Percentiles rank a stretch among this genome's conserved stretches.
Conservation (phyloP, 257 asterid genomes). For the Solanum tarijense region DNA sequence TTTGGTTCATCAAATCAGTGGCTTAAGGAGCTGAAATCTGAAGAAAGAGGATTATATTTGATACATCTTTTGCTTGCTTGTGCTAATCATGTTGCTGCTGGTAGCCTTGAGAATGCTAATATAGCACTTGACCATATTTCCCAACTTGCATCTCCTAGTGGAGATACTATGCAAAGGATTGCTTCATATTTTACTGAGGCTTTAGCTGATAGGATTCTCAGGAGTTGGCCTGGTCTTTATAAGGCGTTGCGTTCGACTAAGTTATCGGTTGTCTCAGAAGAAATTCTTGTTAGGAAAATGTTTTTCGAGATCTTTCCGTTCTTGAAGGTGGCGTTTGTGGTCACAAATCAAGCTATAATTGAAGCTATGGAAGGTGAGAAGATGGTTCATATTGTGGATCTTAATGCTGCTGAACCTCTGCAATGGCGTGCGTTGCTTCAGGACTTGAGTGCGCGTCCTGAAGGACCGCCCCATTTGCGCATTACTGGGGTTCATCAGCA, state of each 20-base stretch:
- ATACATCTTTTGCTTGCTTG: slow-evolving; percentile 77
- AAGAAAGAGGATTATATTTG: slow-evolving; percentile 76
- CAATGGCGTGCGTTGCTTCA: slow-evolving; percentile 92
- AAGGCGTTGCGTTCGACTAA: slow-evolving; percentile 61
- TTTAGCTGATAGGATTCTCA: slow-evolving; percentile 68
- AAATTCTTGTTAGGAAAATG: slow-evolving; percentile 61
- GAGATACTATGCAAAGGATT: slow-evolving; percentile 91
- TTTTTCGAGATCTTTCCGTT: slow-evolving; percentile 74
- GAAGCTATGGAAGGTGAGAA: slow-evolving; percentile 96
- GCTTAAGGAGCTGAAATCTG: slow-evolving; percentile 81
- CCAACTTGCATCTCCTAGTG: slow-evolving; percentile 71
- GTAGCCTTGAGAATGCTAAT: slow-evolving; percentile 75
- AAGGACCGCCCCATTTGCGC: slow-evolving; percentile 93
- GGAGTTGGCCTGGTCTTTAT: slow-evolving; percentile 74
- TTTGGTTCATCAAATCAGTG: slow-evolving; percentile 60
- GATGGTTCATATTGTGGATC: slow-evolving; percentile 82
- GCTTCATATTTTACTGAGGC: slow-evolving; percentile 84
- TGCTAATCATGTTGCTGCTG: slow-evolving; percentile 71
- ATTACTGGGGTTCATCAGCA: slow-evolving; percentile 70
- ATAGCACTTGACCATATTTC: slow-evolving; percentile 84
- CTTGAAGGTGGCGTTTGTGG: slow-evolving; percentile 66
- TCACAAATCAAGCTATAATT: slow-evolving; percentile 72
- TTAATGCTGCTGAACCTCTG: slow-evolving; percentile 55
- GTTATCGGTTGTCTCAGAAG: slow-evolving; percentile 37
- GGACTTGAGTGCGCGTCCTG: slow-evolving; percentile 88